These are phyloP conservation scores for Petrea volubilis DNA, from an alignment of 257 asterid genomes.

Conservation along the genomic window DNA sequence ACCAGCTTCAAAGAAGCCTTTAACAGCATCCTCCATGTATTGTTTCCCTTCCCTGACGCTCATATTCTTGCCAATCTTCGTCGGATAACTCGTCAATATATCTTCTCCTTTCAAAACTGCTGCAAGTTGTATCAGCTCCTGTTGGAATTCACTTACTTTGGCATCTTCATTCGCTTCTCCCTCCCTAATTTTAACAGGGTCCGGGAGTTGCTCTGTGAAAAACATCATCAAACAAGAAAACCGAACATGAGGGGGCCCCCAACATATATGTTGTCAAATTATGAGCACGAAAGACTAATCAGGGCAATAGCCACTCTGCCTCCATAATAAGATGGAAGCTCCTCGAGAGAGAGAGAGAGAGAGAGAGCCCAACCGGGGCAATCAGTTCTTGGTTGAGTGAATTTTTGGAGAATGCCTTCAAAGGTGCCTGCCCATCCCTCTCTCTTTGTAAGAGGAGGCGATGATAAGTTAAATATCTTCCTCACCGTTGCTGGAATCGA, in stretches of 20 bases:
- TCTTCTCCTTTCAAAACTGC: conserved; percentile 84
- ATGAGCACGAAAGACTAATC: too few species aligned
- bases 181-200: conserved; percentile 60
- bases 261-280: too few species aligned
- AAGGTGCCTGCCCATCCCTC: conserved; percentile 93
- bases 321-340: too few species aligned
- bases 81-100: conserved; percentile 44
- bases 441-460: conserved; percentile 76
- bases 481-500: conserved; percentile 92
- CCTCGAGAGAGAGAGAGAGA: too few species aligned
- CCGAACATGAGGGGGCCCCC: too few species aligned
- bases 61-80: conserved; percentile 57
- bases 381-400: conserved; percentile 66
- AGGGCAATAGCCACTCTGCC: too few species aligned
- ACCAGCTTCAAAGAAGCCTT: conserved; percentile 73
- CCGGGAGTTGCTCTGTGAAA: conserved; percentile 55
- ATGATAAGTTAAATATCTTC: conserved; percentile 70
- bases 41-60: conserved; percentile 64
- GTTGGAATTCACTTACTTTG: conserved; percentile 71
- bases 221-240: not conserved
- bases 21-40: conserved; percentile 65
- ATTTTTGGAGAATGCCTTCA: conserved; percentile 49
- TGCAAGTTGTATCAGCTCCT: conserved; percentile 77
- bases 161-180: conserved; percentile 75
- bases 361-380: conserved; percentile 94